Conservation (phyloP, 257 asterid species). For the Scutellaria galericulata region DNA sequence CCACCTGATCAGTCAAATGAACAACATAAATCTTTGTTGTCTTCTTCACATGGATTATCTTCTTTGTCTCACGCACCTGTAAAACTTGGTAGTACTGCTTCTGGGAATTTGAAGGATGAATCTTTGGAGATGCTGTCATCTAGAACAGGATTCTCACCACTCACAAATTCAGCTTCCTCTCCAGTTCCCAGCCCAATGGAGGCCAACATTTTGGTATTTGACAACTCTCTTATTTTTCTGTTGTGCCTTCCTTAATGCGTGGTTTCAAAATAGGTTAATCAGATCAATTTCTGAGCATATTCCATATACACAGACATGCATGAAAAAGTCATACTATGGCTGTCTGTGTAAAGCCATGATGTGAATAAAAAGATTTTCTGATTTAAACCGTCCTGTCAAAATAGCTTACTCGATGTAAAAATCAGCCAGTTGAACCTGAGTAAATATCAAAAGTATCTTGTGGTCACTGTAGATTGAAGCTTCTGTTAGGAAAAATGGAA, state of each 20-base stretch:
- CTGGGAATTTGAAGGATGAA: slow-evolving; percentile 67
- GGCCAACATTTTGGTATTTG: slow-evolving; percentile 49
- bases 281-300: slow-evolving; percentile 15
- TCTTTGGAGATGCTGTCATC: slow-evolving; percentile 68
- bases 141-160: slow-evolving; percentile 55
- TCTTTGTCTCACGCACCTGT: slow-evolving; percentile 54
- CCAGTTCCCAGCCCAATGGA: slow-evolving; percentile 52
- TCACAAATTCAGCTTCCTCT: slow-evolving; percentile 47
- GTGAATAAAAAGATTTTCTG: slow-evolving; percentile 12
- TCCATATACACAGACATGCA: slow-evolving; percentile 10
- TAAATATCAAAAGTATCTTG: slow-evolving; percentile 3
- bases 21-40: slow-evolving; percentile 55
- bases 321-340: slow-evolving; percentile 7
- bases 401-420: slow-evolving; percentile 10
- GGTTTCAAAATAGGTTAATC: slow-evolving; percentile 27
- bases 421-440: slow-evolving; percentile 1
- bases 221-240: slow-evolving; percentile 23
- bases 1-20: slow-evolving; percentile 73
- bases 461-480: slow-evolving; percentile 12
- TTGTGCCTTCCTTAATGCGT: slow-evolving; percentile 28
- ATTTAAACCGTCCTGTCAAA: slow-evolving; percentile 11
- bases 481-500: slow-evolving; percentile 16
- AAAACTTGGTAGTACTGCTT: slow-evolving; percentile 52
- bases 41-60: slow-evolving; percentile 57
- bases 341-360: slow-evolving; percentile 3